phyloP scores from a whole-genome alignment of 2,329 filamentous ascomycete genomes.

The Trichoderma hamatum region DNA sequence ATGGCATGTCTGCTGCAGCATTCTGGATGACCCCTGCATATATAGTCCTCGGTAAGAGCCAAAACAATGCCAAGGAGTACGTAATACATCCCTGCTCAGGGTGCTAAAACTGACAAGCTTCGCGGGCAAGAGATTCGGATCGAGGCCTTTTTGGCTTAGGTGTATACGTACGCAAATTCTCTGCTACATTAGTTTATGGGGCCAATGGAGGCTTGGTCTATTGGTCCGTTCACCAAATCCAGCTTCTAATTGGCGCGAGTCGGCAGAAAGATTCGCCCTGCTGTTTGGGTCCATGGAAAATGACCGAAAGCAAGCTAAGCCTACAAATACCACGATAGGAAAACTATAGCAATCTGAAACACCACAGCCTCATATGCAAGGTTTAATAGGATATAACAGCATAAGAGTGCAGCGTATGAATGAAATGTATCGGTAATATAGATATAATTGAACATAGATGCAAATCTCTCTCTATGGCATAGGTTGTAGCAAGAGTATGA shows the following conservation, averaged over 20 bases:
- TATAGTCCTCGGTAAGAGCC: neutral
- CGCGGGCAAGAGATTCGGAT: neutral
- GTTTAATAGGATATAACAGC: neutral
- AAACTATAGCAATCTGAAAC: neutral
- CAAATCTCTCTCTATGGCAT: neutral
- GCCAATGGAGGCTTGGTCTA: neutral
- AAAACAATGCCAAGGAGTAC: neutral
- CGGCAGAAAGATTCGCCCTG: neutral
- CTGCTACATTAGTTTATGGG: neutral
- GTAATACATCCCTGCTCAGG: neutral
- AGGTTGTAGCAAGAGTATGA: neutral
- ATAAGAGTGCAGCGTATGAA: neutral
- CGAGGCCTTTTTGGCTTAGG: neutral
- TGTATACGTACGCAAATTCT: neutral
- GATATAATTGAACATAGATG: neutral
- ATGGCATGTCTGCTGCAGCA: neutral
- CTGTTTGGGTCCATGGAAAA: neutral
- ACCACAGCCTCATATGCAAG: neutral
- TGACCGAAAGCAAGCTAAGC: neutral
- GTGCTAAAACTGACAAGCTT: neutral
- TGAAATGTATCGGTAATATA: neutral
- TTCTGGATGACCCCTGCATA: neutral
- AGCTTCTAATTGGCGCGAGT: neutral
- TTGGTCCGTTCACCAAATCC: neutral
- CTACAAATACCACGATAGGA: neutral